phyloP scores from a whole-genome alignment of 306 rosid species.

The Cucumis sativus region Cucumber_9930_V3 NC_026657.2:38169001-38169500 shows the following conservation, averaged over 20 bases:
- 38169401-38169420: neutral
- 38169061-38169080: neutral
- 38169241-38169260: conserved; percentile 54
- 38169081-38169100: conserved; percentile 7
- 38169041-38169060: neutral
- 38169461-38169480: conserved; percentile 81
- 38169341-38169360: neutral
- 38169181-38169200: neutral
- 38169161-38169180: neutral
- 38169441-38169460: conserved; percentile 69
- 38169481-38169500: conserved; percentile 59
- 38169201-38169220: neutral
- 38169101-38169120: conserved; percentile 24
- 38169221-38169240: conserved; percentile 10
- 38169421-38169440: neutral
- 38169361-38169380: neutral
- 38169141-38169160: conserved; percentile 74
- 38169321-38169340: conserved; percentile 68
- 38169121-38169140: conserved; percentile 70
- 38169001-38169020: conserved; percentile 23
- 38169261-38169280: conserved; percentile 72
- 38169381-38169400: neutral
- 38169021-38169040: neutral
- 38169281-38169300: conserved; percentile 75
- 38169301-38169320: conserved; percentile 66